Evolutionary conservation across 2,329 filamentous ascomycete species (phyloP), one percentile per base, ranked within the genome.

Genomic region (Botrytis squamosa): DNA sequence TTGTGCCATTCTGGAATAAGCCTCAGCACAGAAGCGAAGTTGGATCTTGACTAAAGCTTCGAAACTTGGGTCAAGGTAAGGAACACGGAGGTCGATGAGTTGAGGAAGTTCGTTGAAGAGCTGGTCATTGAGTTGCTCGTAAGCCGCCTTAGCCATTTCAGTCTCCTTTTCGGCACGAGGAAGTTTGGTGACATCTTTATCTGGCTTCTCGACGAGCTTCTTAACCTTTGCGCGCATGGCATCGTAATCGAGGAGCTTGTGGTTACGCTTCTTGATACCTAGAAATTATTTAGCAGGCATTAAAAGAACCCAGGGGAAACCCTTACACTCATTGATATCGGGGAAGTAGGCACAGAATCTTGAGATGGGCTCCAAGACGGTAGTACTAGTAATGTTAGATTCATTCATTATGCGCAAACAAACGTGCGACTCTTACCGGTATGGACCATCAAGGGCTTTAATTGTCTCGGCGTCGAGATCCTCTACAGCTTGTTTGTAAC

Each of bases 11-110:
- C 96, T 88, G 75, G 91, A 95, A 84, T 99, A 99, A 2, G 96
- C 96, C 85, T 99, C 96, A 12, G 97, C 96, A 81, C 97, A 99
- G 86, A 99, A 99, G 55, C 96, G 89, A 80, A 99, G 84, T 85
- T 99, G 96, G 78, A 99, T 99, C 87, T 99, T 99, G 82, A 99
- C 96, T 70, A 99, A 90, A 0, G 97, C 96, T 84, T 99, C 96
- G 81, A 99, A 99, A 75, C 91, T 95, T 0, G 97, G 97, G 80
- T 99, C 96, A 73, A 99, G 89, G 82, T 99, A 99, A 0, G 97
- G 97, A 22, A 99, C 96, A 73, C 96, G 92, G 75, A 99, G 88
- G 81, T 99, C 96, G 83, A 99, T 98, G 71, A 99, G 88, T 83
- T 98, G 95, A 1, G 96, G 96, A 72, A 99, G 85, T 85, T 99